Conservation (phyloP, 129 eudicot species). For the Cynara cardunculus region DNA sequence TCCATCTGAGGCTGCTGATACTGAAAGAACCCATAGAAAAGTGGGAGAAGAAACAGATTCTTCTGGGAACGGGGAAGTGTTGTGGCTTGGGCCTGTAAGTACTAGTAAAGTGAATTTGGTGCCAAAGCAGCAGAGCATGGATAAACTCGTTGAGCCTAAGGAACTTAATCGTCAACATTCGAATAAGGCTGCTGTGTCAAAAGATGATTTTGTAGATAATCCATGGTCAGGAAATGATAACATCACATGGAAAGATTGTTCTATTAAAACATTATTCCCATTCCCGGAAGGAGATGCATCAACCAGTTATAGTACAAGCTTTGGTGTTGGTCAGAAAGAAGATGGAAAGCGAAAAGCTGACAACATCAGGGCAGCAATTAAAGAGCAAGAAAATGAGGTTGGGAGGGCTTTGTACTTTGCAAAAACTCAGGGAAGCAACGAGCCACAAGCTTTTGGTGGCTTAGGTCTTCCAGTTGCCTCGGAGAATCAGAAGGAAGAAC, state of each 20-base stretch:
- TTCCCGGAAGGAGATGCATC: constrained; percentile 52
- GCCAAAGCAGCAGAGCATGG: constrained; percentile 20
- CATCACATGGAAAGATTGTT: constrained; percentile 50
- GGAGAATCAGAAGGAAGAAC: constrained; percentile 75
- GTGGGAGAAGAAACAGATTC: constrained; percentile 35
- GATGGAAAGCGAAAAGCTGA: constrained; percentile 54
- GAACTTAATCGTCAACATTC: constrained; percentile 37
- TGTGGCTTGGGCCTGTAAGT: constrained; percentile 46
- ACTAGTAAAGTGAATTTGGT: constrained; percentile 35
- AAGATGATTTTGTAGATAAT: constrained; percentile 42
- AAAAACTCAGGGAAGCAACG: constrained; percentile 48
- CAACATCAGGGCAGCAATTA: constrained; percentile 56
- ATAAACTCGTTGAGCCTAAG: constrained; percentile 34
- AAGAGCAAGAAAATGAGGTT: constrained; percentile 80
- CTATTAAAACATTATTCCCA: constrained; percentile 73
- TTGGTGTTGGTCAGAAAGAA: constrained; percentile 36
- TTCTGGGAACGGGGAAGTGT: constrained; percentile 33
- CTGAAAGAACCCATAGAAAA: constrained; percentile 28
- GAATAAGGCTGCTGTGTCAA: constrained; percentile 21
- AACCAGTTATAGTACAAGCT: constrained; percentile 39
- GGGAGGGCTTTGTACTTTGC: constrained; percentile 69
- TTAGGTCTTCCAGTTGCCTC: constrained; percentile 43
- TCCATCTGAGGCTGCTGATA: constrained; percentile 30
- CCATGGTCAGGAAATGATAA: constrained; percentile 57
- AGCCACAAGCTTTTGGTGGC: constrained; percentile 37